Percentiles rank a stretch among this genome's conserved stretches.
phyloP scores from a whole-genome alignment of 2,329 filamentous ascomycete species.

The Monascus ruber region DNA sequence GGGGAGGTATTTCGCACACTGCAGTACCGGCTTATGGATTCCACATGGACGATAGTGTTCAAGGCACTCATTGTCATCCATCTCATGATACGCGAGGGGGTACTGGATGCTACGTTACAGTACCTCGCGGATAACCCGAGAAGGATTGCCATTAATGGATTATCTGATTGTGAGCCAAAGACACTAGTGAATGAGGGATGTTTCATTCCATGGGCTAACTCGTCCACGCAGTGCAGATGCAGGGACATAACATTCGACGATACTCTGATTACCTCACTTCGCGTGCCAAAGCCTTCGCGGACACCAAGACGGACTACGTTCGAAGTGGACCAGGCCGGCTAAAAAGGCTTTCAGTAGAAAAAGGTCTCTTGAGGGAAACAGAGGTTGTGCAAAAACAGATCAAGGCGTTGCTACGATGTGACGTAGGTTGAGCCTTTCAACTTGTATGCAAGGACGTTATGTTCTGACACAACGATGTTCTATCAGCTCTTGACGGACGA shows the following conservation, averaged over 20 bases:
- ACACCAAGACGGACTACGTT: slow-evolving; percentile 85
- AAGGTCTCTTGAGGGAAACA: slow-evolving; percentile 82
- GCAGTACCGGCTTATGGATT: slow-evolving; percentile 78
- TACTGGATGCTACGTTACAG: slow-evolving; percentile 73
- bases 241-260: slow-evolving; percentile 85
- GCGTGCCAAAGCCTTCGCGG: slow-evolving; percentile 67
- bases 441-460: not conserved
- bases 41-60: slow-evolving; percentile 99
- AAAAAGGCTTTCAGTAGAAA: slow-evolving; percentile 78
- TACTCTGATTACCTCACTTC: slow-evolving; percentile 81
- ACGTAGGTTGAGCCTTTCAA: slow-evolving; percentile 47
- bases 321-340: slow-evolving; percentile 69
- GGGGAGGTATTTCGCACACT: slow-evolving; percentile 91
- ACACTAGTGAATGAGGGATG: not conserved
- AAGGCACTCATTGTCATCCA: slow-evolving; percentile 94
- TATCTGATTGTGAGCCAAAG: slow-evolving; percentile 68
- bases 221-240: slow-evolving; percentile 61
- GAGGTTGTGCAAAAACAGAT: slow-evolving; percentile 85
- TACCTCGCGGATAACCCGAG: slow-evolving; percentile 75
- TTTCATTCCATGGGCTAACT: slow-evolving; percentile 24
- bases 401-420: slow-evolving; percentile 72
- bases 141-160: slow-evolving; percentile 75
- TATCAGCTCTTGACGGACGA: slow-evolving; percentile 70
- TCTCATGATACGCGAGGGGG: slow-evolving; percentile 93
- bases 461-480: slow-evolving; percentile 6